Conservation (phyloP, 2,329 filamentous ascomycete species). For the Beauveria medogensis region DNA sequence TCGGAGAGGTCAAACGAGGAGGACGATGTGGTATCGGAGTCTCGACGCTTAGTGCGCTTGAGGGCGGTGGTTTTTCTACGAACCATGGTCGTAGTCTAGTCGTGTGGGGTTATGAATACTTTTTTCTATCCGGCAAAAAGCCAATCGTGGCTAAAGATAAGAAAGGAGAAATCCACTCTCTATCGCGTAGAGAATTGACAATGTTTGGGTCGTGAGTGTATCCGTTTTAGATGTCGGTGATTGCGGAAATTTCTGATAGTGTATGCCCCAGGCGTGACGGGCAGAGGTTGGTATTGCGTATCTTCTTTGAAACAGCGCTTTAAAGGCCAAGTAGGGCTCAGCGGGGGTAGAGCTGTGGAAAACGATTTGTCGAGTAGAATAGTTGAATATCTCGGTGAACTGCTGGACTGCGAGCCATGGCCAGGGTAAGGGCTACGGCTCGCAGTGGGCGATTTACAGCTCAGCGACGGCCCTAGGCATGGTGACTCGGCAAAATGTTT, state of each 20-base stretch:
- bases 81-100: slow-evolving; percentile 34
- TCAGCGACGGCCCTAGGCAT: slow-evolving; percentile 75
- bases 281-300: not conserved
- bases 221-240: not conserved
- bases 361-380: slow-evolving; percentile 50
- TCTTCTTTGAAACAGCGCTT: slow-evolving; percentile 1
- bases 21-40: slow-evolving; percentile 41
- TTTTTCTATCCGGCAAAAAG: not conserved
- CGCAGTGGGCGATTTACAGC: slow-evolving; percentile 86
- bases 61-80: slow-evolving; percentile 38
- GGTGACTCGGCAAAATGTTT: slow-evolving; percentile 62
- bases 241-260: not conserved
- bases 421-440: slow-evolving; percentile 40
- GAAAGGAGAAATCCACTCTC: not conserved
- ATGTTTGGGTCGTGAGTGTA: not conserved
- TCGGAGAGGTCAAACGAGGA: slow-evolving; percentile 53
- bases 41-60: slow-evolving; percentile 39
- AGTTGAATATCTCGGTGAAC: slow-evolving; percentile 65
- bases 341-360: slow-evolving; percentile 43
- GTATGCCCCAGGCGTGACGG: slow-evolving; percentile 5
- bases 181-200: not conserved
- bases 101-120: not conserved
- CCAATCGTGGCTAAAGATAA: not conserved
- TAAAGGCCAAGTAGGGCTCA: slow-evolving; percentile 1
- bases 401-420: slow-evolving; percentile 72